Conservation (phyloP, 768 basidiomycete genomes). For the Royoungia palumana region DNA sequence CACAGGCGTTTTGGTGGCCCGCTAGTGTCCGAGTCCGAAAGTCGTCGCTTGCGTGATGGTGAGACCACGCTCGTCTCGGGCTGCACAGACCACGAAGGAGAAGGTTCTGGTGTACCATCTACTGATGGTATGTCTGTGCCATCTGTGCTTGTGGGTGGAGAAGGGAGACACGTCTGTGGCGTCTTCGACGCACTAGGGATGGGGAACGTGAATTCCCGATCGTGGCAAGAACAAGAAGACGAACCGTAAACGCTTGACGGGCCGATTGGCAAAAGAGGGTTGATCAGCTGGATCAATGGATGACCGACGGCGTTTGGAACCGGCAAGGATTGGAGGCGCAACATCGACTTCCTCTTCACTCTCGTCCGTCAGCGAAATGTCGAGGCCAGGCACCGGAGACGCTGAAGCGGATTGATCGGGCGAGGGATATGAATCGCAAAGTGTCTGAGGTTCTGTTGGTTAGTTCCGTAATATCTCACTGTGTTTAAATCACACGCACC, state of each 20-base stretch:
- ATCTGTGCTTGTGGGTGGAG: slow-evolving; percentile 12
- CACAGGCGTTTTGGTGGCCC: slow-evolving; percentile 29
- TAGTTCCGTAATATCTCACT: not conserved
- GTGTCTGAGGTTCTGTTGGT: not conserved
- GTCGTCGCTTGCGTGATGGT: slow-evolving; percentile 34
- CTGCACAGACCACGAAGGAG: not conserved
- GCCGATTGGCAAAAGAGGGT: not conserved
- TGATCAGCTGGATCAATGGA: not conserved
- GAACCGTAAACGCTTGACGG: slow-evolving; percentile 25
- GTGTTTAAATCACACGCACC: not conserved
- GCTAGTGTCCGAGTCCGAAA: slow-evolving; percentile 31
- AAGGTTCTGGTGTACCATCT: not conserved
- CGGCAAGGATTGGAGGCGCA: slow-evolving; percentile 11
- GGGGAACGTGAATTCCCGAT: accelerated
- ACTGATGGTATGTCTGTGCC: not conserved
- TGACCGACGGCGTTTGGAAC: slow-evolving; percentile 21
- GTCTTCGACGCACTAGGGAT: not conserved
- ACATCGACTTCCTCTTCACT: slow-evolving; percentile 16
- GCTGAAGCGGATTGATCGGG: slow-evolving; percentile 6
- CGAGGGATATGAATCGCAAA: slow-evolving; percentile 14
- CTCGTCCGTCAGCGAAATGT: slow-evolving; percentile 6
- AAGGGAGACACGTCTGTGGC: slow-evolving; percentile 7
- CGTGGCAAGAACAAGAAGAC: not conserved
- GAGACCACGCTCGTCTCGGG: not conserved
- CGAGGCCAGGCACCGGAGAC: slow-evolving; percentile 11